These are phyloP conservation scores for Pseudodiploospora longispora DNA, from an alignment of 2,329 filamentous ascomycete genomes.

Conservation along the genomic window DNA sequence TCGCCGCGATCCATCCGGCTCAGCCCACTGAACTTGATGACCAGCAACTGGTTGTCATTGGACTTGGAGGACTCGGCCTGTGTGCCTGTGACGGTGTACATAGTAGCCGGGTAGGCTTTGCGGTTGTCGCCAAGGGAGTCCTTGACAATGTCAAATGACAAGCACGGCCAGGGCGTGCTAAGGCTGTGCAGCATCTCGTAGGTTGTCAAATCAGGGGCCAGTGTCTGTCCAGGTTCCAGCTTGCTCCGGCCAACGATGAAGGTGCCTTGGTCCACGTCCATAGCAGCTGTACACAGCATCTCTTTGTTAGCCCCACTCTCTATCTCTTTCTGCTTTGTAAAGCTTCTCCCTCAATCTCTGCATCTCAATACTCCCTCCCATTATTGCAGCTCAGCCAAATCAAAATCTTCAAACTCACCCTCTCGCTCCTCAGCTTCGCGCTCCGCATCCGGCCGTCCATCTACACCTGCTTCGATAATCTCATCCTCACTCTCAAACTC, in stretches of 20 bases:
- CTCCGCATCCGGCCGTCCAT: conserved; percentile 86
- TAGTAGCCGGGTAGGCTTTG: conserved; percentile 87
- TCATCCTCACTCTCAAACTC: conserved; percentile 86
- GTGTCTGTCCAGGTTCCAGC: conserved; percentile 80
- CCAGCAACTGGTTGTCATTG: conserved; percentile 87
- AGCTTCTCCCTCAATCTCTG: too few species aligned
- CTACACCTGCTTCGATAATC: conserved; percentile 87
- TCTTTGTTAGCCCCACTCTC: not conserved
- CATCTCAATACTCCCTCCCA: too few species aligned
- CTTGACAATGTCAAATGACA: conserved; percentile 87
- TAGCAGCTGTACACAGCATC: conserved; percentile 48
- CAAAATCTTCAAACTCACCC: conserved; percentile 27
- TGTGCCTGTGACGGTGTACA: conserved; percentile 91
- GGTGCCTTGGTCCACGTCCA: conserved; percentile 89
- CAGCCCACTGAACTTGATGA: conserved; percentile 91
- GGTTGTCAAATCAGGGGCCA: conserved; percentile 85
- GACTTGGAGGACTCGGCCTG: conserved; percentile 71
- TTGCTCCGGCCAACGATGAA: conserved; percentile 95
- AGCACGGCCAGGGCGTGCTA: conserved; percentile 90
- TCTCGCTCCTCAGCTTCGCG: conserved; percentile 80
- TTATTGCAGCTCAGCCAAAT: too few species aligned
- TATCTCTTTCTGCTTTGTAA: conserved; percentile 1
- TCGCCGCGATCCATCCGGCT: conserved; percentile 72
- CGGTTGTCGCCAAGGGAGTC: conserved; percentile 83
- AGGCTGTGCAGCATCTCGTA: conserved; percentile 97